Evolutionary conservation across 371 early-diverging fungal species (phyloP), one percentile per base, ranked within the genome.

Genomic region (Mortierella sp.): DNA sequence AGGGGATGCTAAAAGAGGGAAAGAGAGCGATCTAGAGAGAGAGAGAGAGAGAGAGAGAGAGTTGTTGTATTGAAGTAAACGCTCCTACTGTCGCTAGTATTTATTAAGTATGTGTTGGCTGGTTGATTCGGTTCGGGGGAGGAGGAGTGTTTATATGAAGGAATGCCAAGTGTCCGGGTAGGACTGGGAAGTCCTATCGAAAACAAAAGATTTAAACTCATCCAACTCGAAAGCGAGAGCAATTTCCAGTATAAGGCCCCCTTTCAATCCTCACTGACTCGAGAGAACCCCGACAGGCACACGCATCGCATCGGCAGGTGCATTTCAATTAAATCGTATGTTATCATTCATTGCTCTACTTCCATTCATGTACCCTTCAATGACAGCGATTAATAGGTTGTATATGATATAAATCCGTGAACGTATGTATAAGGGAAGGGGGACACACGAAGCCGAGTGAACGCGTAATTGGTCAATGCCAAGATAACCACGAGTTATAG

Each of bases 401-500:
- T 14, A 45, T 16, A 45, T 45, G 45, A 12, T 45, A 4, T 12
- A 45, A 45, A 45, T 16, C 45, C 45, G 12, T 45, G 12, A 45
- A 12, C 12, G 45, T 45, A 12, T 12, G 45, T 45, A 45, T 18
- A 16, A 18, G 18, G 45, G 12, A 45, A 9, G 8, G 18, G 45
- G 12, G 11, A 0, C 5, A 12, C 45, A 12, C n/a, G 18, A 51
- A 14, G 43, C 43, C 16, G 11, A 2, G 11, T 8, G 0, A 52
- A 55, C 16, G 30, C 30, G 30, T 14, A 28, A 55, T 55, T 55
- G 55, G 28, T 14, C 28, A 55, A 28, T 55, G 55, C 55, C 55
- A 55, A 55, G 55, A 55, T 55, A 30, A 28, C 55, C 51, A 51
- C n/a, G 51, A n/a, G n/a, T 51, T 14, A 51, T 20, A n/a, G 51